Percentiles rank a stretch among this genome's conserved stretches.
phyloP scores from a whole-genome alignment of 306 rosid genomes.

The Corylus avellana region DNA sequence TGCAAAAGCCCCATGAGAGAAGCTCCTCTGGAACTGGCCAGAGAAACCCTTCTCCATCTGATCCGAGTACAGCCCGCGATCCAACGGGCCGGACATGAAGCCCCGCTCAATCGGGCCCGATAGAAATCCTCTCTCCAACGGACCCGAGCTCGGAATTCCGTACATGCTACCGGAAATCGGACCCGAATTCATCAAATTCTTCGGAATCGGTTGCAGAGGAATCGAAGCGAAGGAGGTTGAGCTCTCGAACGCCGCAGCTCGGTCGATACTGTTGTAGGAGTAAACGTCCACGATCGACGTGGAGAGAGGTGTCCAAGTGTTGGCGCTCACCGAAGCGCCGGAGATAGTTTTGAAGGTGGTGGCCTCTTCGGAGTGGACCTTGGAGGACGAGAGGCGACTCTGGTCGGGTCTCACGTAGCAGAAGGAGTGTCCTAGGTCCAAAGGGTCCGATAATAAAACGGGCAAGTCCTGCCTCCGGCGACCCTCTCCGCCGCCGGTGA shows the following conservation, averaged over 20 bases:
- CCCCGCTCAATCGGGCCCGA: constrained; percentile 98
- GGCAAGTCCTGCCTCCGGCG: constrained; percentile 60
- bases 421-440: constrained; percentile 94
- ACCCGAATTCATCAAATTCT: constrained; percentile 56
- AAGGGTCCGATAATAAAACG: constrained; percentile 51
- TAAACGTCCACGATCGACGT: constrained; percentile 74
- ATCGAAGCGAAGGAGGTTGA: constrained; percentile 91
- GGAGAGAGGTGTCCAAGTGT: constrained; percentile 91
- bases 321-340: constrained; percentile 97
- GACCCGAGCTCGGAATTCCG: constrained; percentile 70
- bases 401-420: constrained; percentile 97
- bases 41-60: constrained; percentile 69
- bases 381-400: constrained; percentile 60
- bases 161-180: constrained; percentile 61
- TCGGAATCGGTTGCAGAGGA: constrained; percentile 91
- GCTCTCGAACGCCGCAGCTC: constrained; percentile 93
- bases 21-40: constrained; percentile 79
- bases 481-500: constrained; percentile 52
- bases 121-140: constrained; percentile 79
- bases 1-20: constrained; percentile 67
- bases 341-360: constrained; percentile 92
- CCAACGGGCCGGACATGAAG: constrained; percentile 96
- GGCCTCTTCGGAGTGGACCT: constrained; percentile 91
- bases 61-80: constrained; percentile 82
- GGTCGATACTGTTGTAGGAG: constrained; percentile 68